These are phyloP conservation scores for Exophiala sp. DNA, from an alignment of 2,329 filamentous ascomycete genomes.

Conservation along the genomic window DNA sequence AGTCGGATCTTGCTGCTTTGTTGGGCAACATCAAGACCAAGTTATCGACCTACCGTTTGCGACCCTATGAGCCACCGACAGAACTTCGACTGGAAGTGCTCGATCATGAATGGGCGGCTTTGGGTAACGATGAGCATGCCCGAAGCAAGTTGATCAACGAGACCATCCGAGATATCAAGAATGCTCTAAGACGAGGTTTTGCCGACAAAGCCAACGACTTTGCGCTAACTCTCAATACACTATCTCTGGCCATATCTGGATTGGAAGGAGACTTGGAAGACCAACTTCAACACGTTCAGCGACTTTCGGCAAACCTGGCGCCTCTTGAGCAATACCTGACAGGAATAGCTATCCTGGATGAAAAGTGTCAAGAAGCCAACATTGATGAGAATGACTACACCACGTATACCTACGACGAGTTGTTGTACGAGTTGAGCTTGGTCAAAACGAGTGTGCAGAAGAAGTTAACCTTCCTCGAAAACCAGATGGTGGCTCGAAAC, in stretches of 20 bases:
- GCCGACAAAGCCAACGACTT: constrained; percentile 99
- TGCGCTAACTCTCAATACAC: constrained; percentile 87
- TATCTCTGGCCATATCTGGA: constrained; percentile 93
- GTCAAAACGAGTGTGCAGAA: constrained; percentile 92
- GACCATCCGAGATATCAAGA: constrained; percentile 98
- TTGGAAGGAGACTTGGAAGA: constrained; percentile 96
- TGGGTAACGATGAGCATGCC: constrained; percentile 81
- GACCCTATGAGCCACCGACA: constrained; percentile 83
- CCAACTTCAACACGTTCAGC: constrained; percentile 81
- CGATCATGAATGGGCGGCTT: constrained; percentile 73
- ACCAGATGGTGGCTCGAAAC: constrained; percentile 95
- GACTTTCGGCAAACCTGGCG: constrained; percentile 77
- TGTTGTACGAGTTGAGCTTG: constrained; percentile 86
- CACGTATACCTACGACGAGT: constrained; percentile 97
- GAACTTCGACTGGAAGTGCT: constrained; percentile 78
- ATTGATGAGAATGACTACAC: constrained; percentile 99
- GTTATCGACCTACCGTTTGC: constrained; percentile 85
- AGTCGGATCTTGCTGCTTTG: constrained; percentile 88
- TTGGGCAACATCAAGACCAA: constrained; percentile 99
- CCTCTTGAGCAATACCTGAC: constrained; percentile 89
- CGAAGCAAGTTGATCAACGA: constrained; percentile 95
- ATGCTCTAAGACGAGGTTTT: constrained; percentile 84
- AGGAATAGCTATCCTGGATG: constrained; percentile 79
- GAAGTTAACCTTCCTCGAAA: constrained; percentile 94
- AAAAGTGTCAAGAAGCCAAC: constrained; percentile 90